These are phyloP conservation scores for Diaporthe amygdali DNA, from an alignment of 2,329 filamentous ascomycete genomes.

Conservation along the genomic window DNA sequence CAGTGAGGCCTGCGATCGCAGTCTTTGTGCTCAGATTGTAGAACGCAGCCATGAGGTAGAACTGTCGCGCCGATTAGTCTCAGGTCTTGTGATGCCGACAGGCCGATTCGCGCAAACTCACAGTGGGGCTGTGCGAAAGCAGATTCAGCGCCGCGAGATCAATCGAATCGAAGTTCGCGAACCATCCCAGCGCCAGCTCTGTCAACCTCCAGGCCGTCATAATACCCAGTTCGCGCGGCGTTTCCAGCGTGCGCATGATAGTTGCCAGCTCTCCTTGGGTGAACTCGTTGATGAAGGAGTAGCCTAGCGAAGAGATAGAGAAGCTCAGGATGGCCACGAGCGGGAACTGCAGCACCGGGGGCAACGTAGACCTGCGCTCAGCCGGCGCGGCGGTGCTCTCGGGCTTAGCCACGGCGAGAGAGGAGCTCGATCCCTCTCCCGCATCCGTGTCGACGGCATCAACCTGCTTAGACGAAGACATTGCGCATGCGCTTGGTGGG, in stretches of 20 bases:
- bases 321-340: slow-evolving; percentile 61
- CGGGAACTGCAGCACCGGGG: slow-evolving; percentile 54
- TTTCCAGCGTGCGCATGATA: slow-evolving; percentile 68
- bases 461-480: slow-evolving; percentile 15
- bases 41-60: slow-evolving; percentile 78
- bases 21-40: slow-evolving; percentile 72
- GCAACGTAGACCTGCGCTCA: slow-evolving; percentile 42
- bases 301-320: slow-evolving; percentile 66
- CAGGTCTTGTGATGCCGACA: neutral
- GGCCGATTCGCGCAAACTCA: slow-evolving; percentile 43
- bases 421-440: slow-evolving; percentile 17
- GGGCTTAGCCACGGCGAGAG: neutral
- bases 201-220: slow-evolving; percentile 63
- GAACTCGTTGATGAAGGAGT: slow-evolving; percentile 64
- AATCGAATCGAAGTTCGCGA: slow-evolving; percentile 73
- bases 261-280: slow-evolving; percentile 69
- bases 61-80: slow-evolving; percentile 45
- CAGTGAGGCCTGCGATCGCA: slow-evolving; percentile 63
- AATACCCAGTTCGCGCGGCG: slow-evolving; percentile 64
- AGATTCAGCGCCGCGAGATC: slow-evolving; percentile 70
- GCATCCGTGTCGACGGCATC: slow-evolving; percentile 10
- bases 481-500: slow-evolving; percentile 11
- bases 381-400: neutral
- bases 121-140: slow-evolving; percentile 76
- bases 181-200: slow-evolving; percentile 77